Base-by-base conservation (phyloP, 768 basidiomycete species). In the Pisolithus microcarpus region DNA sequence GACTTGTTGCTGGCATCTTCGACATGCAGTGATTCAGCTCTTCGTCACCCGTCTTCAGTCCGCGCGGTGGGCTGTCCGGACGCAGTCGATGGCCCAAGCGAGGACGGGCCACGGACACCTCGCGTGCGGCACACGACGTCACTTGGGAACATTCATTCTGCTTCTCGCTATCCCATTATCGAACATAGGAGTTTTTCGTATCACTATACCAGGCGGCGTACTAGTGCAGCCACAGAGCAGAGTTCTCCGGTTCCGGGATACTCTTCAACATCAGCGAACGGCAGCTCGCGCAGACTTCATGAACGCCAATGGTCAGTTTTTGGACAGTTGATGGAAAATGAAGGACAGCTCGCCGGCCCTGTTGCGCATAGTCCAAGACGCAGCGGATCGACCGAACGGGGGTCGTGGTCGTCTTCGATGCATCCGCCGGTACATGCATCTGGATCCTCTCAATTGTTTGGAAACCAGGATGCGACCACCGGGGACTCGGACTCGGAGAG, bases 1-100 rank as follows among this genome's bases (percentile, higher is more conserved):
- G 83, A 89, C 74, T 86, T 87, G 79, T 71, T 93, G 59, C 90
- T 90, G 63, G 85, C 92, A 68, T 87, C 94, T 66, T 59, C 64
- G 24, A 28, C 54, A 46, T 38, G 38, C 47, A 48, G 57, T n/a
- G 49, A 56, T 52, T 46, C 50, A 8, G 26, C 44, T 43, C 18
- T 46, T 46, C 13, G 34, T 34, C 21, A 37, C 7, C 8, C 19
- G 24, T 21, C 49, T 15, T 46, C 38, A 36, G 16, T 53, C 8
- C 51, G 59, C 30, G 53, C n/a, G n/a, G n/a, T 66, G 46, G 65
- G 60, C 28, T 68, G 67, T n/a, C 62, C 65, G 19, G 65, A 64
- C 24, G 49, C 56, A 21, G 45, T 61, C 19, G 43, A 15, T n/a
- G 9, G 19, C 23, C 19, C 10, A 37, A 28, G 40, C 38, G 54